These are phyloP conservation scores for Berkeleyomyces rouxiae DNA, from an alignment of 2,329 filamentous ascomycete species.

Conservation along the genomic window DNA sequence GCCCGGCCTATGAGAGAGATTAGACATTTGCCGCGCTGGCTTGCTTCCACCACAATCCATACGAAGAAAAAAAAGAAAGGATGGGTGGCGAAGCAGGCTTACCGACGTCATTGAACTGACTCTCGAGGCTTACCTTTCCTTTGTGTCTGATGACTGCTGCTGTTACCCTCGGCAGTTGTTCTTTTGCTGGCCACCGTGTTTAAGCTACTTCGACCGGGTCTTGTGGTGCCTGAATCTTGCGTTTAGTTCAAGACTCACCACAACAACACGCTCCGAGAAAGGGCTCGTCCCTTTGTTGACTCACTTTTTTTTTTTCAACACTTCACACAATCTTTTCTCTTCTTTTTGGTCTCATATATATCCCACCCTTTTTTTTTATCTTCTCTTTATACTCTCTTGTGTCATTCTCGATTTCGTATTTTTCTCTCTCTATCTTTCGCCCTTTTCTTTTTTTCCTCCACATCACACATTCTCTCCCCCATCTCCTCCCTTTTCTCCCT, in stretches of 20 bases:
- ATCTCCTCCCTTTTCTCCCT: background rate
- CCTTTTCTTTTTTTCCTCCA: background rate
- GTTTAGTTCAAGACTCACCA: background rate
- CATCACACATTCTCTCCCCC: background rate
- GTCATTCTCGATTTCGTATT: background rate
- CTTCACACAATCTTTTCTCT: background rate
- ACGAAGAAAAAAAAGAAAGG: background rate
- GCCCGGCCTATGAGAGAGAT: background rate
- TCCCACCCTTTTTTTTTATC: constrained; percentile 4
- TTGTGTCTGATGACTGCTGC: background rate
- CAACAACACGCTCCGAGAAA: background rate
- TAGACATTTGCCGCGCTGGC: background rate
- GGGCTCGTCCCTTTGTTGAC: background rate
- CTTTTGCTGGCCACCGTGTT: background rate
- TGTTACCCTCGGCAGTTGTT: background rate
- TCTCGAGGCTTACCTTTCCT: background rate
- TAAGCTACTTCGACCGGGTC: background rate
- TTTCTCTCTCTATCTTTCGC: background rate
- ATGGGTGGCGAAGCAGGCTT: background rate
- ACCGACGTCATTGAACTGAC: background rate
- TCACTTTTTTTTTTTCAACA: constrained; percentile 3
- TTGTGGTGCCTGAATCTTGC: background rate
- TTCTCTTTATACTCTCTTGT: background rate
- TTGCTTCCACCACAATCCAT: background rate
- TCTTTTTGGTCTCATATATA: constrained; percentile 5